Base-by-base conservation (phyloP, 2,329 filamentous ascomycete species). In the Hypomyces rosellus region DNA sequence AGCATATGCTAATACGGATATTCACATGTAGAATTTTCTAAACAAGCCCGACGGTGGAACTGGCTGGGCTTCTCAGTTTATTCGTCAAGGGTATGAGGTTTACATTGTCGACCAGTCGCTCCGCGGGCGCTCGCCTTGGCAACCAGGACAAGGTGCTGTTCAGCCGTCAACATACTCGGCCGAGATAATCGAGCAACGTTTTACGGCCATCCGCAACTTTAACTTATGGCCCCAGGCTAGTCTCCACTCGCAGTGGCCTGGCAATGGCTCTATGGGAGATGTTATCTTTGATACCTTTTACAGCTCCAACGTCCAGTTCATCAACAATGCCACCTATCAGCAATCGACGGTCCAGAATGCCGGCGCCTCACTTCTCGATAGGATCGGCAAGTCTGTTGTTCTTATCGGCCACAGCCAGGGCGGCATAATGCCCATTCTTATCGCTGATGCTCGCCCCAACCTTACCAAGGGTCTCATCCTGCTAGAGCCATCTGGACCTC, bases 51-150 rank as follows among this genome's bases (percentile, higher is more conserved):
- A 58, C 25, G 71, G 71, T 41, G 61, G 68, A 13, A 65, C 65
- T 8, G 74, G 74, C 14, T 78, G 74, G 75, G 70, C 74, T 1
- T 73, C 71, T 3, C 66, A 66, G 50, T 78, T 77, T 56, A 54
- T 77, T 6, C 55, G 59, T 5, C 63, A 68, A n/a, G 73, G 74
- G 14, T 73, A 74, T 58, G 69, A 72, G 41, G 64, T 75, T 43
- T 77, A 75, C 59, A 61, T 77, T 43, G 65, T 72, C 12, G 75
- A 78, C 55, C 69, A 74, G 53, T 66, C 72, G 3, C 67, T 67
- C 22, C 69, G 72, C 16, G 75, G 71, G 30, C 69, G 75, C 34
- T 75, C 71, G 15, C 59, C 69, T 0, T 74, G 69, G 65, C 54
- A 63, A 13, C 68, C 51, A 5, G 56, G 46, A 1, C 58, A 63